Base-by-base conservation (phyloP, 1,284 basidiomycete genomes). In the Pseudozyma thailandica region DNA sequence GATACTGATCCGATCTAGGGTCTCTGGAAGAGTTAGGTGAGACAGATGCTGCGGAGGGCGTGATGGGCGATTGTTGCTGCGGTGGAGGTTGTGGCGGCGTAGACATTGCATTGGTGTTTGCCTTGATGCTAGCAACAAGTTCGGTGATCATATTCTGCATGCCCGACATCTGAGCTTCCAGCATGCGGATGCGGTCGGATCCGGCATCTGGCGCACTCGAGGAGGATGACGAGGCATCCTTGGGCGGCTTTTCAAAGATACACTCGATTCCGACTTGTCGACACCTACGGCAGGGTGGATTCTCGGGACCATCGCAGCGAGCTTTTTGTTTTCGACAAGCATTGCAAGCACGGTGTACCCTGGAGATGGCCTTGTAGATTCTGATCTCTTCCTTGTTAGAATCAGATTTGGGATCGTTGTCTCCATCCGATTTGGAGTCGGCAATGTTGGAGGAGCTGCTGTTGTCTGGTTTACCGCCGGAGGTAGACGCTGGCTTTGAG, bases 181-280 rank as follows among this genome's bases (percentile, higher is more conserved):
- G 23, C 5, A 47, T 13, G 21, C 52, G 51, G 41, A 69, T 73
- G 23, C 65, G 18, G 33, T 64, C 65, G 3, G 56, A 45, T 28
- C 61, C 54, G 7, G 85, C 84, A 65, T 89, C 88, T 1, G 85
- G 33, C 10, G 41, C 47, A 23, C 18, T 20, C 1, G 44, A 35
- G 0, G 46, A 21, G 27, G 61, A 38, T 1, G 58, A 13, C 0
- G 62, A 4, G 20, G 86, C 87, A 85, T 92, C 92, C 86, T 90
- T 92, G 83, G 93, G 90, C 76, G 92, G 92, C 84, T 94, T 95
- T 84, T 94, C 94, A 83, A 94, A 96, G 44, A 96, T 85, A 80
- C 93, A 96, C 31, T 87, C 87, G 10, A 89, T 90, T 12, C 91
- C 91, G 80, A 90, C 92, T 48, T 91, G 86, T 76, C 91, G 88